Percentiles rank a stretch among this genome's conserved stretches.
Conservation (phyloP, 1,284 basidiomycete species). For the Leucoagaricus sp. region DNA sequence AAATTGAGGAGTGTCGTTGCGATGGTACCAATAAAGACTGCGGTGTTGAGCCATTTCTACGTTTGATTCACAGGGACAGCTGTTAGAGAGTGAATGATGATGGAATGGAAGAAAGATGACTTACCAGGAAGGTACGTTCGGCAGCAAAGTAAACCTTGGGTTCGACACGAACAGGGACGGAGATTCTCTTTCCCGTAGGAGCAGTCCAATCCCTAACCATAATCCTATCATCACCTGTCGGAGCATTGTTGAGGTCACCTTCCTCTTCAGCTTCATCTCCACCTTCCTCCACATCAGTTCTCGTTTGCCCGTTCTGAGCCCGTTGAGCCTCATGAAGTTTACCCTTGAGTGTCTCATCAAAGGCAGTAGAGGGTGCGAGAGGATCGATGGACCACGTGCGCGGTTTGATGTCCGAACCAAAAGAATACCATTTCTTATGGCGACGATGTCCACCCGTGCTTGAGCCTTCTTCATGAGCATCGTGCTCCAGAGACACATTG, state of each 20-base stretch:
- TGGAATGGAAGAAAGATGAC: conserved; percentile 23
- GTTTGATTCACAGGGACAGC: not conserved
- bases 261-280: conserved; percentile 36
- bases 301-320: conserved; percentile 26
- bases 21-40: conserved; percentile 87
- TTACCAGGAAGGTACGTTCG: conserved; percentile 87
- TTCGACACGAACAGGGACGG: conserved; percentile 92
- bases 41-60: conserved; percentile 93
- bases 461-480: conserved; percentile 17
- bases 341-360: conserved; percentile 78
- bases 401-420: conserved; percentile 28
- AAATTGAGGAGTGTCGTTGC: conserved; percentile 94
- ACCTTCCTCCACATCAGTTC: conserved; percentile 36
- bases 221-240: conserved; percentile 49
- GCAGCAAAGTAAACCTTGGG: conserved; percentile 98
- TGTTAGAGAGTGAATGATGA: conserved; percentile 7
- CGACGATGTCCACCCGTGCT: conserved; percentile 17
- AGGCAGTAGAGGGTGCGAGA: conserved; percentile 76
- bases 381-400: conserved; percentile 77
- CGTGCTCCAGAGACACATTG: conserved; percentile 13
- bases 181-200: conserved; percentile 86
- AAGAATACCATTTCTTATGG: conserved; percentile 27
- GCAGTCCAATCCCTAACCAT: conserved; percentile 80
- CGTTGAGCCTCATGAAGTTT: conserved; percentile 29
- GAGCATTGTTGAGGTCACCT: conserved; percentile 21